Evolutionary conservation across 129 eudicot species (phyloP).

Genomic region (Escallonia rubra): DNA sequence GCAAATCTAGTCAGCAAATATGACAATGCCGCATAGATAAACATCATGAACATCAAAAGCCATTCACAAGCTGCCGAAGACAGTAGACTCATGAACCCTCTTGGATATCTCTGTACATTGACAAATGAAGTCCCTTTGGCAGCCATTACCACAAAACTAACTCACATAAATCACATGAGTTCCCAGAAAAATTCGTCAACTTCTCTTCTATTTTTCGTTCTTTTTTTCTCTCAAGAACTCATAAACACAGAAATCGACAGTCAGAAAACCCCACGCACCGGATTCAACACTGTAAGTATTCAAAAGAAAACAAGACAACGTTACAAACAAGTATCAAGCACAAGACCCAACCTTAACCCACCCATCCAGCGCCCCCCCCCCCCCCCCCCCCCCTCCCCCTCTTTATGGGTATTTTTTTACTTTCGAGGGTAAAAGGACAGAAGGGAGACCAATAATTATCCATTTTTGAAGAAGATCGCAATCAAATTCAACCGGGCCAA

Average conservation of each 20-base stretch:
- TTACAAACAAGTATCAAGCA: background rate
- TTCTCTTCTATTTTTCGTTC: no score
- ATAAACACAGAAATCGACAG: background rate
- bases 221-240: no score
- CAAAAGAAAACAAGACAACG: background rate
- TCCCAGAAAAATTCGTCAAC: conserved; percentile 1
- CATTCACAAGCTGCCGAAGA: conserved; percentile 70
- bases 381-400: no score
- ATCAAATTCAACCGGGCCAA: background rate
- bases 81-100: conserved; percentile 39
- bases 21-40: conserved; percentile 55
- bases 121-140: conserved; percentile 27
- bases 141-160: conserved; percentile 40
- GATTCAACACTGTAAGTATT: conserved; percentile 2
- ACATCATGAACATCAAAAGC: conserved; percentile 79
- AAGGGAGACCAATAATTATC: no score
- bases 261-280: conserved; percentile 12
- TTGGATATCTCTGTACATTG: conserved; percentile 9
- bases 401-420: background rate
- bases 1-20: conserved; percentile 68
- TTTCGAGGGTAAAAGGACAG: background rate
- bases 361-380: no score
- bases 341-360: background rate
- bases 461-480: no score
- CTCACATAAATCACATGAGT: conserved; percentile 15